phyloP scores from a whole-genome alignment of 495 filamentous ascomycete species.

The Neurospora cerealis region DNA sequence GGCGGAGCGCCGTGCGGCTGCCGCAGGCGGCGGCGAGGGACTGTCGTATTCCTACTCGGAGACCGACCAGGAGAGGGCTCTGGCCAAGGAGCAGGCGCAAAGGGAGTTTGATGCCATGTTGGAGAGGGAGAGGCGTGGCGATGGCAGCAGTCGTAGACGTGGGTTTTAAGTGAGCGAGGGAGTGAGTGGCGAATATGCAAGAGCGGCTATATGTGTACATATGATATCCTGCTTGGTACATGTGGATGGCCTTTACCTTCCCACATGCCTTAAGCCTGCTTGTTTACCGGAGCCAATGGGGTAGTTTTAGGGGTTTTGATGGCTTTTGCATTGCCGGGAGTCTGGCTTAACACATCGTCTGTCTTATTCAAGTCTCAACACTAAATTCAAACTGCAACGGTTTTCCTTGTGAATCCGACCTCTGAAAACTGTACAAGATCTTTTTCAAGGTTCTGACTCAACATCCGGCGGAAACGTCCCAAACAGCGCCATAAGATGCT shows the following conservation, averaged over 20 bases:
- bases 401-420: not conserved
- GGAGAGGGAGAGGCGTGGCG: constrained; percentile 25
- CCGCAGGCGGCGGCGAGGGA: constrained; percentile 4
- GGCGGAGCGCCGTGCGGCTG: constrained; percentile 11
- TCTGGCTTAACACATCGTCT: not conserved
- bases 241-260: not conserved
- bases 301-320: not conserved
- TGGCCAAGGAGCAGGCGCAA: constrained; percentile 33
- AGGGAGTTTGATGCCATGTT: constrained; percentile 38
- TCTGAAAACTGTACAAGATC: not conserved
- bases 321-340: not conserved
- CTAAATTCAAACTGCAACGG: not conserved
- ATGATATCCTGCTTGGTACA: not conserved
- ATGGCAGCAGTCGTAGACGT: not conserved
- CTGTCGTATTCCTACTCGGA: constrained; percentile 26
- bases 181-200: not conserved
- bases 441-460: constrained; percentile 18
- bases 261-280: not conserved
- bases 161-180: not conserved
- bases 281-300: not conserved
- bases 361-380: not conserved
- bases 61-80: constrained; percentile 25
- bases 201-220: not conserved
- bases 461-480: constrained; percentile 25
- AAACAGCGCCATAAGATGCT: constrained; percentile 28